phyloP scores from a whole-genome alignment of 306 rosid genomes.

The Nissolia schottii region DNA sequence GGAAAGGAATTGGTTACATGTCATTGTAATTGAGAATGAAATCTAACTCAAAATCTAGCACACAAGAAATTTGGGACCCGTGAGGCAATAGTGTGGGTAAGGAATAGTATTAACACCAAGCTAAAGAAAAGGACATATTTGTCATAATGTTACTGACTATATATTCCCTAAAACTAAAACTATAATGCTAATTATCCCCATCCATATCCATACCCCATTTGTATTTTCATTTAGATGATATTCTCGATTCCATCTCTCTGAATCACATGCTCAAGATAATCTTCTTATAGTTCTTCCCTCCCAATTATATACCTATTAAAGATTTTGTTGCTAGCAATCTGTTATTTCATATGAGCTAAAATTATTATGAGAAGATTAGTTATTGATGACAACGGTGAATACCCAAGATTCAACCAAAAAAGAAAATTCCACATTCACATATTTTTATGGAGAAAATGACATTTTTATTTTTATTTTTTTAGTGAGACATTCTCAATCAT shows the following conservation, averaged over 20 bases:
- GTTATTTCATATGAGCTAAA: no score
- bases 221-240: not conserved
- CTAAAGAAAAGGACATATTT: not conserved
- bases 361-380: no score
- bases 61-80: not conserved
- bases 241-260: not conserved
- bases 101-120: not conserved
- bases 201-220: not conserved
- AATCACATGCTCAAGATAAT: not conserved
- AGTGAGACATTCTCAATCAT: no score
- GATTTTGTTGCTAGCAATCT: no score
- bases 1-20: not conserved
- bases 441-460: no score
- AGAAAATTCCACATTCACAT: no score
- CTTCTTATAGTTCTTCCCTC: not conserved
- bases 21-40: not conserved
- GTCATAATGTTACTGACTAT: not conserved
- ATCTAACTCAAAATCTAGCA: not conserved
- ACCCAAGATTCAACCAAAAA: no score
- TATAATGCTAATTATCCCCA: not conserved
- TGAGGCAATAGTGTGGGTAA: not conserved
- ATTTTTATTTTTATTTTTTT: no score
- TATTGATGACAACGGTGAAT: no score
- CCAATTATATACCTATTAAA: not conserved
- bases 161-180: not conserved